Evolutionary conservation across 306 rosid species (phyloP), one percentile per base, ranked within the genome.

Genomic region (Prunus padus): DNA sequence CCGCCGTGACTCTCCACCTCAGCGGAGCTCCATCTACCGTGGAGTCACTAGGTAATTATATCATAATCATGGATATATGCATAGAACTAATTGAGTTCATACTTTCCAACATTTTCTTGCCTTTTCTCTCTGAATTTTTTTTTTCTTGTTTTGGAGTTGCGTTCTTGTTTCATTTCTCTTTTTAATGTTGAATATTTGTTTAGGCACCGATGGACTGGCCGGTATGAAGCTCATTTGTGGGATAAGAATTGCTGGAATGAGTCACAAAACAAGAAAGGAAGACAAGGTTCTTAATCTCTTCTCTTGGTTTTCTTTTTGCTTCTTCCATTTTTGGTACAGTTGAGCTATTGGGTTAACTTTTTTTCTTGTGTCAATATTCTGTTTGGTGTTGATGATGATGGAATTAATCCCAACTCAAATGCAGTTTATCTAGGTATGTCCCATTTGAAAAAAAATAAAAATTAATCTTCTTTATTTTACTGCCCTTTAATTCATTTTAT

Each of bases 181-280:
- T 44, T 69, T 12, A 16, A 11, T 18, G 65, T 68, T 31, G 25
- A 26, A 16, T 70, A 6, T 30, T 25, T 30, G 59, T 76, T 45
- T 23, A 94, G 98, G 76, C 98, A 92, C 80, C 91, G 98, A 44
- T 94, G 97, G 98, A 94, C 98, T 3, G 97, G 98, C 45, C 85
- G 98, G 3, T 94, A 86, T 47, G 98, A 94, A 68, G 98, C 98
- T 85, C 98, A 94, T 83, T 82, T 94, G 88, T 94, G 98, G 98
- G 98, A 94, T 77, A 94, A 90, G 83, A 88, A 90, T 82, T 86
- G 93, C 74, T 92, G 96, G 97, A 94, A 94, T 57, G 91, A 88
- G 71, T 92, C 95, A 8, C 95, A 92, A 75, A 94, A 74, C 82
- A 94, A 94, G 81, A 94, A 94, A 85, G 98, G 98, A 82, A 85